Base-by-base conservation (phyloP, 176 grass and related monocot species). In the Oryza meyeriana region DNA sequence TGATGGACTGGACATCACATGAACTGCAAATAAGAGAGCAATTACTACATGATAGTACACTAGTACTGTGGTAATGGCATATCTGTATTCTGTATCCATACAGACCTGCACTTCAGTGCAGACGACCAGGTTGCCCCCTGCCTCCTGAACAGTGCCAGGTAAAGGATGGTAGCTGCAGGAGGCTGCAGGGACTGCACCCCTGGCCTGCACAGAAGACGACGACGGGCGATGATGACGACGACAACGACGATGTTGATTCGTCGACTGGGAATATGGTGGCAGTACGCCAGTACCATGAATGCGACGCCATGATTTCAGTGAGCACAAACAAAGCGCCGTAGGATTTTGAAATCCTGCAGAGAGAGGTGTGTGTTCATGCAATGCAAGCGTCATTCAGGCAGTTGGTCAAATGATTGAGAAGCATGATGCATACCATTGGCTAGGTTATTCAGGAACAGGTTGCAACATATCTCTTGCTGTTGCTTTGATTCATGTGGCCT, bases 341-440 rank as follows among this genome's bases (percentile, higher is more conserved):
- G 27, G n/a, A 63, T 65, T 81, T 47, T 72, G 61, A 29, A 65
- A 83, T 74, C 27, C 29, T 52, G 47, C 16, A 52, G 48, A 74
- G 59, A 42, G 58, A 33, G 5, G 36, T 22, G 36, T 44, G 16
- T 25, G 57, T 55, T 55, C 50, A 1, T 55, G 11, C 40, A 55
- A 55, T 64, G 58, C 75, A 39, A 26, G 22, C 77, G 55, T n/a
- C 50, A 59, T 25, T 48, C 45, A 77, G 64, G 76, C 30, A 64
- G 65, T 13, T 25, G 36, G 27, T 7, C 57, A 65, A 85, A 89
- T 89, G 78, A 85, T 85, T 85, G 72, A 81, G 78, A n/a, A n/a
- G 58, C 63, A 72, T 30, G 72, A 85, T 59, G 7, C 5, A 55
- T n/a, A 14, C 14, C 45, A 48, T 18, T 48, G 16, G 45, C 40